Evolutionary conservation across 129 eudicot genomes (phyloP), one percentile per base, ranked within the genome.

Genomic region (Escallonia rubra): DNA sequence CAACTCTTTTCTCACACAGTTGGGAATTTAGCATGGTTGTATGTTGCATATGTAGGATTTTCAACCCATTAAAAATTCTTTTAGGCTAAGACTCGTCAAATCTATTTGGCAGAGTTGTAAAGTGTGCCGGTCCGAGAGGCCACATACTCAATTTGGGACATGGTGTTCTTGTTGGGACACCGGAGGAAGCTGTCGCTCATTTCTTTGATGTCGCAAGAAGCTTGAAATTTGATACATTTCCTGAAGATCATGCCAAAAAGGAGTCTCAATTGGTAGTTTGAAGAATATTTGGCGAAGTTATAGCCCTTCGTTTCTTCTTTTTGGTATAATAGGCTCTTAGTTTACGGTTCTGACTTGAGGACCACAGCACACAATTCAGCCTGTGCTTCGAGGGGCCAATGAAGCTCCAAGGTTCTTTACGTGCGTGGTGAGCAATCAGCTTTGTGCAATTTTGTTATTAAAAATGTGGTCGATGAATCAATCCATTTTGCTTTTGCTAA

Each of bases 151-250:
- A 92, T 78, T 85, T 92, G 65, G 98, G 98, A 42, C 98, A 92
- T 59, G 98, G 98, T 53, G 98, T 92, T 81, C 96, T 92, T 72
- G 98, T 92, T 61, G 96, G 98, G 76, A 92, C 98, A 11, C 98
- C 98, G 1, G 98, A 92, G 75, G 98, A 89, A 70, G 96, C 98
- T n/a, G 98, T 92, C 34, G 88, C 91, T 57, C 95, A 91, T 72
- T 92, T 92, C 76, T 92, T 92, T 68, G 96, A 92, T 60, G 91
- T 84, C 63, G 87, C 95, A 59, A 89, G 86, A 80, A 92, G 96
- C 82, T 79, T 92, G 5, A 74, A 86, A 50, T 85, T 81, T 74
- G 90, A 76, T 39, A 53, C 82, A 3, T 64, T 51, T 43, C 53
- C 61, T 5, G 61, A 74, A 4, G 76, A 60, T 14, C 65, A 48